Conservation (phyloP, 2,329 filamentous ascomycete genomes). For the Penicillium paneum region DNA sequence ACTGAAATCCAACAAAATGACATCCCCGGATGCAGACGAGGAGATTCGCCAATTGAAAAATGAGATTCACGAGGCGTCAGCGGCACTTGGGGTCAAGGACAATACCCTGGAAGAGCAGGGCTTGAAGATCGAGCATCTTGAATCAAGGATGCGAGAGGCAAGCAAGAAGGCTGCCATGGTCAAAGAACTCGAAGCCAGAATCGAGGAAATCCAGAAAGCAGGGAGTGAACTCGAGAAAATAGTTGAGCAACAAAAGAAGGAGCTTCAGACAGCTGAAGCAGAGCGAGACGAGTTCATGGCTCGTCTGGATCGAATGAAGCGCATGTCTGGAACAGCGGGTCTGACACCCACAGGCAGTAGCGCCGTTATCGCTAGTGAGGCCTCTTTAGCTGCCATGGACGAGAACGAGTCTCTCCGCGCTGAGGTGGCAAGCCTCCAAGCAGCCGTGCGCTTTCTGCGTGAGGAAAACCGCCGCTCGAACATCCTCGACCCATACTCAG, state of each 20-base stretch:
- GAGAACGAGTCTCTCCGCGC: constrained; percentile 44
- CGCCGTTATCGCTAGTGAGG: constrained; percentile 37
- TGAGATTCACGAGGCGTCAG: constrained; percentile 73
- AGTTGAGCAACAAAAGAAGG: constrained; percentile 37
- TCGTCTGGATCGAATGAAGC: constrained; percentile 44
- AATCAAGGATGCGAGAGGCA: constrained; percentile 81
- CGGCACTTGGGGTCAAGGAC: constrained; percentile 68
- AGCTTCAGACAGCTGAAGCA: constrained; percentile 36
- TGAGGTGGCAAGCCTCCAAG: constrained; percentile 45
- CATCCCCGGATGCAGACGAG: constrained; percentile 78
- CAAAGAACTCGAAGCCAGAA: constrained; percentile 43
- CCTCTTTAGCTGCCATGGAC: constrained; percentile 41
- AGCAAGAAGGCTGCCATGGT: constrained; percentile 64
- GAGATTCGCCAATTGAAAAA: constrained; percentile 77
- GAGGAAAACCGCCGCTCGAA: constrained; percentile 44
- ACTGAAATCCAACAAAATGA: constrained; percentile 75
- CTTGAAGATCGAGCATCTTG: constrained; percentile 91
- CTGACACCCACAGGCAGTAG: constrained; percentile 37
- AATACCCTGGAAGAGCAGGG: constrained; percentile 78
- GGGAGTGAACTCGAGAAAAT: constrained; percentile 32
- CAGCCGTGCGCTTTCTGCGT: constrained; percentile 47
- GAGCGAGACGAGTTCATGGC: constrained; percentile 43
- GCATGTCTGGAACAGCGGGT: constrained; percentile 39
- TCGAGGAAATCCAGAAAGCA: constrained; percentile 39
- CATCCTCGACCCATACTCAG: constrained; percentile 42